Evolutionary conservation across 352 stramenopile species (phyloP).

Genomic region (Elongisporangium prolatum): DNA sequence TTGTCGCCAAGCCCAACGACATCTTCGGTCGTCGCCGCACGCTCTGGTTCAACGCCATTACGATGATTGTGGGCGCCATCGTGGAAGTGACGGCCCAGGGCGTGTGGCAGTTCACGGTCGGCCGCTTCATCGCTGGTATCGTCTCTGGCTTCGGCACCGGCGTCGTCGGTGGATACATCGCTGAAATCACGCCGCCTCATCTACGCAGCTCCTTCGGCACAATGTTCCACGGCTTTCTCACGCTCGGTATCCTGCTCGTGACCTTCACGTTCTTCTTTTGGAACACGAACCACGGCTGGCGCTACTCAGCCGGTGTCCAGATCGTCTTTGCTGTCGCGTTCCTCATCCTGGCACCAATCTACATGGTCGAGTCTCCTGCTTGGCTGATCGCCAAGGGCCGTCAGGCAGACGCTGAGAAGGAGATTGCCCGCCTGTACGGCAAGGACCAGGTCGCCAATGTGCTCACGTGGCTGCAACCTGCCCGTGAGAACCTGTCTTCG

Average conservation of each 20-base stretch:
- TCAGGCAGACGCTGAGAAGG: constrained; percentile 17
- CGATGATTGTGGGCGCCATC: constrained; percentile 11
- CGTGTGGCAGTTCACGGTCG: constrained; percentile 17
- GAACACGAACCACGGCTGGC: constrained; percentile 37
- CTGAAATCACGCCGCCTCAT: constrained; percentile 21
- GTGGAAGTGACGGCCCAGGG: constrained; percentile 13
- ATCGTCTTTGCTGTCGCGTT: constrained; percentile 31
- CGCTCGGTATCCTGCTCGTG: constrained; percentile 14
- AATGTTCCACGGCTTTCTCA: constrained; percentile 7
- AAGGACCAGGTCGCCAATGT: constrained; percentile 19
- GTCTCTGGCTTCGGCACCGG: constrained; percentile 7
- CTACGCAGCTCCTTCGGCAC: constrained; percentile 28
- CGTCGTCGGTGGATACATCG: constrained; percentile 21
- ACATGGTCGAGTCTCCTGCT: constrained; percentile 26
- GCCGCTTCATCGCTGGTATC: constrained; percentile 13
- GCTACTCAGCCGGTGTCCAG: constrained; percentile 30
- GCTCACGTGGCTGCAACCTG: constrained; percentile 17
- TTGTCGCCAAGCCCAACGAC: background rate
- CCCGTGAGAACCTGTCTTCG: background rate
- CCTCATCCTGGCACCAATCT: constrained; percentile 21
- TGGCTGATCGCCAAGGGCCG: constrained; percentile 27
- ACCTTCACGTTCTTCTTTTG: constrained; percentile 25
- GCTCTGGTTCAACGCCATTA: constrained; percentile 12
- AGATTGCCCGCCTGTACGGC: constrained; percentile 20
- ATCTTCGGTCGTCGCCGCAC: background rate